Evolutionary conservation across 73 alveolate species (phyloP).

Genomic region (Paramecium bursaria): DNA sequence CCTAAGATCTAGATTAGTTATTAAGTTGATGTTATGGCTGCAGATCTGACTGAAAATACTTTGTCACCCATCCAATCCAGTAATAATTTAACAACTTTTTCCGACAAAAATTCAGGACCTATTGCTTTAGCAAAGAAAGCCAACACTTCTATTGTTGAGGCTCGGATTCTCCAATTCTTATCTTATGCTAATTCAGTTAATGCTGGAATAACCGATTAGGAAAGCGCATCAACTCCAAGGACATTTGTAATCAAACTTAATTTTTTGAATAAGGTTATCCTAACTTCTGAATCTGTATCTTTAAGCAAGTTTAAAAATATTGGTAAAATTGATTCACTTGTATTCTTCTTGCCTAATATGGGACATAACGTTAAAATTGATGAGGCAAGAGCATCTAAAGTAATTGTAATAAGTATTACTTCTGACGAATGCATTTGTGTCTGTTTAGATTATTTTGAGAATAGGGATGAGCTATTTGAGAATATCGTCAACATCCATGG

Average conservation of each 20-base stretch:
- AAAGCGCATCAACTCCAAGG: slow-evolving; percentile 63
- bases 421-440: slow-evolving; percentile 63
- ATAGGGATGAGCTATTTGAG: slow-evolving; percentile 55
- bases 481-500: slow-evolving; percentile 68
- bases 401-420: not conserved
- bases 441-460: slow-evolving; percentile 35
- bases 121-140: slow-evolving; percentile 69
- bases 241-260: slow-evolving; percentile 63
- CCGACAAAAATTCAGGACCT: slow-evolving; percentile 62
- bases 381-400: slow-evolving; percentile 56
- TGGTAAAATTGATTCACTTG: slow-evolving; percentile 67
- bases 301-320: slow-evolving; percentile 52
- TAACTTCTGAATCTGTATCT: slow-evolving; percentile 68
- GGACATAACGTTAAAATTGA: slow-evolving; percentile 62
- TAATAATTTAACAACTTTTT: slow-evolving; percentile 58
- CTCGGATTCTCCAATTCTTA: slow-evolving; percentile 72
- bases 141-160: slow-evolving; percentile 64
- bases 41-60: slow-evolving; percentile 62
- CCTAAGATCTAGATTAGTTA: slow-evolving; percentile 56
- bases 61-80: slow-evolving; percentile 70
- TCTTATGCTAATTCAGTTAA: slow-evolving; percentile 69
- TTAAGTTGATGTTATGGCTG: slow-evolving; percentile 58
- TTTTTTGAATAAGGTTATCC: slow-evolving; percentile 67
- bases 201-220: slow-evolving; percentile 68
- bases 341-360: slow-evolving; percentile 62